These are phyloP conservation scores for bread wheat (Triticum aestivum) DNA, from an alignment of 176 grass and related monocot genomes.

Conservation along the genomic window IWGSC_CS_RefSeq_v2.1 NC_057814.1:528087145-528087644, in stretches of 20 bases:
- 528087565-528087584: conserved; percentile 19
- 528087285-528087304: background rate
- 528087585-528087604: conserved; percentile 16
- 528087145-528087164: background rate
- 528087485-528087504: background rate
- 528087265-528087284: background rate
- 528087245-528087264: background rate
- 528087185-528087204: background rate
- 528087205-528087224: background rate
- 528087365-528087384: no score
- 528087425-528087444: background rate
- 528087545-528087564: conserved; percentile 25
- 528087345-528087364: no score
- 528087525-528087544: conserved; percentile 35
- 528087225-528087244: background rate
- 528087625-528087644: background rate
- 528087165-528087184: background rate
- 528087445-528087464: background rate
- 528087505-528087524: background rate
- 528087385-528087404: no score
- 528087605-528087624: background rate
- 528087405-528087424: no score
- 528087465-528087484: conserved; percentile 33
- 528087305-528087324: no score
- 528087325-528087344: no score